Conservation (phyloP, 768 basidiomycete species). For the Myochromella boudieri region DNA sequence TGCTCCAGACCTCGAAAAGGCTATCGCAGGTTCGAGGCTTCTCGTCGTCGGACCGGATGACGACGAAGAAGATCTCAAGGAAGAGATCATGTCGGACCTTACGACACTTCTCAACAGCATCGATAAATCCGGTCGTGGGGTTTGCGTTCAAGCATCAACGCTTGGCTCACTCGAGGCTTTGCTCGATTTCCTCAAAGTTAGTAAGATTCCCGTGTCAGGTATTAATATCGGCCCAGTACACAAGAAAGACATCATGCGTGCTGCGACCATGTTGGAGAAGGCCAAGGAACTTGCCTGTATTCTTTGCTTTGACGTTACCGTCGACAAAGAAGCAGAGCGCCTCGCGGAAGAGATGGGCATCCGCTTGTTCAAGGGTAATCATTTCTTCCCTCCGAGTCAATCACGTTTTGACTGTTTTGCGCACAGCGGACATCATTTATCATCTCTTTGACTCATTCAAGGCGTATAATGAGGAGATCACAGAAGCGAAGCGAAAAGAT, state of each 20-base stretch:
- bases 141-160: constrained; percentile 96
- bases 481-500: constrained; percentile 88
- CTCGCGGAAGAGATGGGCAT: constrained; percentile 95
- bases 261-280: constrained; percentile 92
- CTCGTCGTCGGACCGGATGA: constrained; percentile 94
- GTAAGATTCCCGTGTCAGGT: constrained; percentile 96
- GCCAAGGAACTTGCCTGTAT: constrained; percentile 94
- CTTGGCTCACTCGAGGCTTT: constrained; percentile 96
- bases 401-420: background rate
- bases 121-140: constrained; percentile 94
- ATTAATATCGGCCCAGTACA: constrained; percentile 98
- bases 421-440: constrained; percentile 94
- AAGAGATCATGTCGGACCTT: constrained; percentile 96
- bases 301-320: constrained; percentile 92
- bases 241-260: constrained; percentile 92
- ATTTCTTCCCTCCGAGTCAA: background rate
- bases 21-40: constrained; percentile 94
- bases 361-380: constrained; percentile 85
- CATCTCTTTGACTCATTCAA: constrained; percentile 97
- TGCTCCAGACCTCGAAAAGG: constrained; percentile 95
- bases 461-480: constrained; percentile 88
- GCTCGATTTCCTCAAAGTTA: constrained; percentile 89
- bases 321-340: constrained; percentile 92
- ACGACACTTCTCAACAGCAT: constrained; percentile 85
- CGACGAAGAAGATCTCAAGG: constrained; percentile 91